phyloP scores from a whole-genome alignment of 768 basidiomycete genomes.

The Clavulina sp. region DNA sequence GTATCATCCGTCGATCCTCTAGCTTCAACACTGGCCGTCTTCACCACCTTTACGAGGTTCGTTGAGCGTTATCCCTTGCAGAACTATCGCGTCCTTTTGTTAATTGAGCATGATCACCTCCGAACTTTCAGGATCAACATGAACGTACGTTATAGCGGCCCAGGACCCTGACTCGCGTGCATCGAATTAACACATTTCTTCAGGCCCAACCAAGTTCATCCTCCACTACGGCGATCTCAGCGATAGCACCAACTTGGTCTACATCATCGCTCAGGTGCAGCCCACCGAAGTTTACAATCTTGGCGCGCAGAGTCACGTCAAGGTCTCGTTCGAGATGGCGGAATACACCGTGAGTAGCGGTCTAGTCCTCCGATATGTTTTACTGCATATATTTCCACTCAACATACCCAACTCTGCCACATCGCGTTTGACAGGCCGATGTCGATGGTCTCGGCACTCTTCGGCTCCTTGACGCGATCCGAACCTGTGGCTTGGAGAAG shows the following conservation, averaged over 20 bases:
- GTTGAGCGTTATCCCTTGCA: not conserved
- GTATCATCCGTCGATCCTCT: conserved; percentile 91
- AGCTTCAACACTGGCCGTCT: conserved; percentile 95
- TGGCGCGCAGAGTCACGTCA: conserved; percentile 95
- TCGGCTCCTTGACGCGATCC: conserved; percentile 86
- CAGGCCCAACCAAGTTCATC: conserved; percentile 62
- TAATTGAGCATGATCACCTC: not conserved
- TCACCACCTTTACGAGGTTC: conserved; percentile 64
- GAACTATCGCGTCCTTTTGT: not conserved
- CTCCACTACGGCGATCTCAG: conserved; percentile 85
- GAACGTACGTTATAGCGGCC: conserved; percentile 42
- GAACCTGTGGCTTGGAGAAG: conserved; percentile 86
- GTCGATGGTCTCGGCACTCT: conserved; percentile 92
- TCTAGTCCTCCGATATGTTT: not conserved
- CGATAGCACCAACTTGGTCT: conserved; percentile 93
- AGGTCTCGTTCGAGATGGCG: conserved; percentile 98
- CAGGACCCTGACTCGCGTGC: not conserved
- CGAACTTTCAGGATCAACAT: conserved; percentile 61
- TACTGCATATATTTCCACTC: not conserved
- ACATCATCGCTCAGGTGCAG: conserved; percentile 86
- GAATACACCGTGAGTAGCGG: conserved; percentile 55
- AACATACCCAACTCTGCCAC: not conserved
- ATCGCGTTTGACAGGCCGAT: too few relatives aligned
- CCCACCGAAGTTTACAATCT: conserved; percentile 97
- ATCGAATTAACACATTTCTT: not conserved